Base-by-base conservation (phyloP, 2,329 filamentous ascomycete species). In the Diplodia seriata region DNA sequence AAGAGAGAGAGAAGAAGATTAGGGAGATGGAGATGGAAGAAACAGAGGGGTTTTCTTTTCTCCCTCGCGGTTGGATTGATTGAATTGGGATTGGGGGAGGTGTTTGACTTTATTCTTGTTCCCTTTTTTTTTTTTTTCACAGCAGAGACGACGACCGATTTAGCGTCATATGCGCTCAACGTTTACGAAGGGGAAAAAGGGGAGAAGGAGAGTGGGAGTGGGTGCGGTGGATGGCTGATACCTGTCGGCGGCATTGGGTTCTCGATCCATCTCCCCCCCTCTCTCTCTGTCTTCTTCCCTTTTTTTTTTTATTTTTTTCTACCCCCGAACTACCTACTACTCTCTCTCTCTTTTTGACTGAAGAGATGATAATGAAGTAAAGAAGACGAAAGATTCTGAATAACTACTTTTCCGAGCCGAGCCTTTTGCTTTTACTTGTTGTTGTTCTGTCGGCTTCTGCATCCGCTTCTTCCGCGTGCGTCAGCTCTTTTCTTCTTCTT, bases 321-420 rank as follows among this genome's bases (percentile, higher is more conserved):
- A 47, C n/a, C 43, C 43, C 23, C 23, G 23, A 26, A 26, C 23
- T 26, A 26, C 23, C 23, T 26, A 26, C 23, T 26, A 26, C 23
- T 23, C 38, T 12, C 43, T 7, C 43, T 47, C 40, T 47, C n/a
- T 47, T 9, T 20, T 9, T 15, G 8, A 7, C 31, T 33, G 43
- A 36, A 36, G 43, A 47, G 43, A 47, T 47, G 43, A 47, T 47
- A 47, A 47, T 47, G 43, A 47, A 47, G 43, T 47, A 47, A 47
- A 47, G 43, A 47, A 47, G 43, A 47, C 33, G 33, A 36, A 36
- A 36, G 33, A 36, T 36, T 47, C 43, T 47, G 43, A 47, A 47
- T n/a, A 36, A 36, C 11, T 47, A 47, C 43, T 43, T n/a, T 47
- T n/a, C 18, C 43, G 31, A 33, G 31, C 33, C 9, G 33, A 9